These are phyloP conservation scores for Metschnikowia santaceciliae DNA, from an alignment of 805 yeast species.

Conservation along the genomic window DNA sequence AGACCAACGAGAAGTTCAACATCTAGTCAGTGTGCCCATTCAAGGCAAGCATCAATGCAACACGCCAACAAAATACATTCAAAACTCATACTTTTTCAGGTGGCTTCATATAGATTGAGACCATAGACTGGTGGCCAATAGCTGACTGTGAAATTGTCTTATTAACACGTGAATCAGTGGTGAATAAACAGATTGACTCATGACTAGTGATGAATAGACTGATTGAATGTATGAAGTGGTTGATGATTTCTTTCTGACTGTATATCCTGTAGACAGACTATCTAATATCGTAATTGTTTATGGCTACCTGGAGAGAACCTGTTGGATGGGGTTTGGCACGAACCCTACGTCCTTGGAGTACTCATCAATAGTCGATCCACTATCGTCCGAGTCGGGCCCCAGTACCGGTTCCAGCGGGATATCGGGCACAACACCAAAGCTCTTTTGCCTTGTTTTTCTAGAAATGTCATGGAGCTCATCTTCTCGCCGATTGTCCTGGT, in stretches of 20 bases:
- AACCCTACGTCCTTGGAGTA: not conserved
- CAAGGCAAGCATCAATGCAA: no score
- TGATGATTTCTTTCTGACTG: not conserved
- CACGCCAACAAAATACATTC: no score
- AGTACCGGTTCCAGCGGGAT: constrained; percentile 3
- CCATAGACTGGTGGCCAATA: no score
- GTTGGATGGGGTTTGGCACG: not conserved
- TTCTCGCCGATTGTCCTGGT: constrained; percentile 7
- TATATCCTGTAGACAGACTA: not conserved
- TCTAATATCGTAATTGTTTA: not conserved
- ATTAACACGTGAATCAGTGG: no score
- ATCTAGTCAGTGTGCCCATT: not conserved
- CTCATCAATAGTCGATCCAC: constrained; percentile 10
- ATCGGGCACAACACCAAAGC: constrained; percentile 15
- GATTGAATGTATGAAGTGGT: no score
- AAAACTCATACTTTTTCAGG: no score
- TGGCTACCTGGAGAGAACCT: not conserved
- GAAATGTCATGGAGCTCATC: not conserved
- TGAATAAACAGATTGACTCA: no score
- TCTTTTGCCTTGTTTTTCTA: constrained; percentile 11
- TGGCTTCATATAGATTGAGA: no score
- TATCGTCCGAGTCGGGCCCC: constrained; percentile 10
- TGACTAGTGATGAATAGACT: no score
- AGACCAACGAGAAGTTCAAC: constrained; percentile 14
- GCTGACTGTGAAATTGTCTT: no score